phyloP scores from a whole-genome alignment of 352 stramenopile species.

The Saprolegnia parasitica region DNA sequence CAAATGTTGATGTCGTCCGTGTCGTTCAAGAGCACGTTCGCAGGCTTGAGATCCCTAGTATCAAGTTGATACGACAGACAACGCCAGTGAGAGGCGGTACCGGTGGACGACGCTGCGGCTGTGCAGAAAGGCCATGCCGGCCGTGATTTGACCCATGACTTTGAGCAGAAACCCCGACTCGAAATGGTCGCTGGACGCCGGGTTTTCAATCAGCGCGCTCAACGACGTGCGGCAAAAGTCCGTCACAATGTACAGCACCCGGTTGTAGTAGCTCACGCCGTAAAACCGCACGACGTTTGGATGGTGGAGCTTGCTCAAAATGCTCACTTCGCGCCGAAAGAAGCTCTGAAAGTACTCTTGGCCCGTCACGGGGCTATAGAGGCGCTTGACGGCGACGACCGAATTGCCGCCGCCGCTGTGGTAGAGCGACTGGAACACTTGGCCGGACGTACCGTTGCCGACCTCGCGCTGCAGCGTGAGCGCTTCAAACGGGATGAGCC shows the following conservation, averaged over 20 bases:
- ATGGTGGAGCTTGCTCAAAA: conserved; percentile 82
- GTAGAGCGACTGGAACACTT: conserved; percentile 84
- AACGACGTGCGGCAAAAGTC: conserved; percentile 84
- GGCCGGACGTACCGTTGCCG: conserved; percentile 82
- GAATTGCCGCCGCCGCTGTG: conserved; percentile 77
- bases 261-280: conserved; percentile 87
- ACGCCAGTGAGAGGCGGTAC: neutral
- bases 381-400: conserved; percentile 80
- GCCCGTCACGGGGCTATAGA: conserved; percentile 82
- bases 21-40: conserved; percentile 91
- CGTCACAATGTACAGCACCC: conserved; percentile 87
- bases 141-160: conserved; percentile 86
- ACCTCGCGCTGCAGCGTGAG: conserved; percentile 82
- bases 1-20: conserved; percentile 91
- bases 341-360: conserved; percentile 90
- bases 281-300: conserved; percentile 88
- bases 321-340: conserved; percentile 83
- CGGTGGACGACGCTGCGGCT: conserved; percentile 79
- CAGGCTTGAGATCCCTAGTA: conserved; percentile 85
- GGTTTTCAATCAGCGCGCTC: conserved; percentile 79
- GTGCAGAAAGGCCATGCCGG: conserved; percentile 87
- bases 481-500: conserved; percentile 87
- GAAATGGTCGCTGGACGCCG: conserved; percentile 54
- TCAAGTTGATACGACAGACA: neutral
- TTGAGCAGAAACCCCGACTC: conserved; percentile 73